A percentile compares a stretch with the other conserved stretches of the same genome.
phyloP scores from a whole-genome alignment of 495 filamentous ascomycete species.

The Xylaria scruposa region DNA sequence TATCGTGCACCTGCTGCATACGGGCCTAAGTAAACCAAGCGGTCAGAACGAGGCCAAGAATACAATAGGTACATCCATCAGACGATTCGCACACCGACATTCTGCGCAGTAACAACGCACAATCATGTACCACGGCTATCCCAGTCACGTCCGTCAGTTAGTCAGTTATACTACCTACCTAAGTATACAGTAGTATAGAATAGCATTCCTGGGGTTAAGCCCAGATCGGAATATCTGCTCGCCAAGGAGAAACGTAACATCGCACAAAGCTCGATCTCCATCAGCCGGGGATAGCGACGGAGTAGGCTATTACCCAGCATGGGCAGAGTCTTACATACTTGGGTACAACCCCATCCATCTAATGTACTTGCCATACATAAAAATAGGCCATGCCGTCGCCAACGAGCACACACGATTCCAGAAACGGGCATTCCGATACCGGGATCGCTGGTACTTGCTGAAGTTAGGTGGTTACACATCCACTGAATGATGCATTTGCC shows the following conservation, averaged over 20 bases:
- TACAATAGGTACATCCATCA: constrained; percentile 4
- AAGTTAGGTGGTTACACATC: background rate
- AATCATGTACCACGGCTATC: background rate
- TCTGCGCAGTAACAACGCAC: background rate
- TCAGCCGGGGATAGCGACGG: background rate
- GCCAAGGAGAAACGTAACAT: constrained; percentile 2
- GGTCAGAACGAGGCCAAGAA: constrained; percentile 19
- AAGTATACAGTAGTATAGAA: background rate
- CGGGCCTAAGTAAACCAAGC: background rate
- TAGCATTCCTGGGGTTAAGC: background rate
- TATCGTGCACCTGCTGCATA: background rate
- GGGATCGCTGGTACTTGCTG: constrained; percentile 12
- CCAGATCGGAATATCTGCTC: background rate
- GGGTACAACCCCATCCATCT: background rate
- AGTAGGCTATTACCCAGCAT: background rate
- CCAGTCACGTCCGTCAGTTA: background rate
- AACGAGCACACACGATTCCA: background rate
- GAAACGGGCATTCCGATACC: background rate
- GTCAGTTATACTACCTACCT: background rate
- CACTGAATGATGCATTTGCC: background rate
- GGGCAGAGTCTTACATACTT: background rate
- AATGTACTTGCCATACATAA: background rate
- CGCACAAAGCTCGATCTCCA: background rate
- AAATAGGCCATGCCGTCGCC: background rate
- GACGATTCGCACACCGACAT: constrained; percentile 18